Evolutionary conservation across 169 alveolate species (phyloP).

Genomic region (Babesia ovata): DNA sequence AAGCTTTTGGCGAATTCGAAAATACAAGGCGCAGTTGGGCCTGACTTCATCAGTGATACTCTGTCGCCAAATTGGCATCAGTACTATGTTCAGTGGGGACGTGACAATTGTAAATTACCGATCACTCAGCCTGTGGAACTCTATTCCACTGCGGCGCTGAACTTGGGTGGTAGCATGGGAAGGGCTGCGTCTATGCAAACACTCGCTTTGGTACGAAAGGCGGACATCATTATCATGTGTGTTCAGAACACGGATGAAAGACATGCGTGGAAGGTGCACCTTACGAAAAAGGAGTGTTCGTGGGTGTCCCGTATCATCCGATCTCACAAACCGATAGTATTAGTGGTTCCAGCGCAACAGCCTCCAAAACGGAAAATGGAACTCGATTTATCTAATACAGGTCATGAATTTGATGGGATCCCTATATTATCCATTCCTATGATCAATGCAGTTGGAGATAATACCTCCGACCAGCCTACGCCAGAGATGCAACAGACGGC

Average conservation of each 20-base stretch:
- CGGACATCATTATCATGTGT: slow-evolving; percentile 54
- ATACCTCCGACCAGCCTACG: background rate
- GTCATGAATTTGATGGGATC: slow-evolving; percentile 45
- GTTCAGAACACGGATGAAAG: slow-evolving; percentile 10
- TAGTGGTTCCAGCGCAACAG: slow-evolving; percentile 23
- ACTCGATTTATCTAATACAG: background rate
- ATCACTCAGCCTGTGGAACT: slow-evolving; percentile 49
- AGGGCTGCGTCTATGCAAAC: slow-evolving; percentile 48
- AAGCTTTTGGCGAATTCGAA: slow-evolving; percentile 11
- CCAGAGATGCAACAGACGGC: background rate
- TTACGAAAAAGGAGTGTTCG: slow-evolving; percentile 45
- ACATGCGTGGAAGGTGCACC: slow-evolving; percentile 31
- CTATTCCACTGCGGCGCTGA: slow-evolving; percentile 48
- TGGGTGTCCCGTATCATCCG: slow-evolving; percentile 52
- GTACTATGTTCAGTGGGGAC: slow-evolving; percentile 44
- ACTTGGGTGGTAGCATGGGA: slow-evolving; percentile 64
- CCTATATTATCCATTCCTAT: slow-evolving; percentile 39
- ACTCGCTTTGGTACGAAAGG: slow-evolving; percentile 23
- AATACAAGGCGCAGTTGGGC: background rate
- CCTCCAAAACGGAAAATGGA: slow-evolving; percentile 8
- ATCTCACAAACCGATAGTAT: slow-evolving; percentile 33
- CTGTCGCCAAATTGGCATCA: slow-evolving; percentile 64
- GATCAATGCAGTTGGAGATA: background rate
- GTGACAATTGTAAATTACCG: background rate
- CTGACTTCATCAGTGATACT: slow-evolving; percentile 2